Evolutionary conservation across 305 asterid genomes (phyloP), one percentile per base, ranked within the genome.

Genomic region (Solanum chacoense): DNA sequence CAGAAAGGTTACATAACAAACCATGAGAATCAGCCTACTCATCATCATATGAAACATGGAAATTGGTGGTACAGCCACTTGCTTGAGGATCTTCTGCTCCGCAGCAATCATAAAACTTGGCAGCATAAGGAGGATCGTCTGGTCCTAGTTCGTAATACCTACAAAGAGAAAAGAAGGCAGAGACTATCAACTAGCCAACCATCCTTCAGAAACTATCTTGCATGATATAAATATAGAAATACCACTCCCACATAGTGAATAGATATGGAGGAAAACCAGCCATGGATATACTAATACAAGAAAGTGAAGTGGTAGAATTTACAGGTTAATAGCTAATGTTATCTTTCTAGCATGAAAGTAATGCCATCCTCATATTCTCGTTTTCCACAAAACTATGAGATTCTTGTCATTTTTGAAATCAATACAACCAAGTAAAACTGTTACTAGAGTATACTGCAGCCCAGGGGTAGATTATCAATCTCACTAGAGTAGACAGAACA

Each of bases 71-170:
- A 92, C 99, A 97, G 40, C 99, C 98, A 74, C 95, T 92, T 88
- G 98, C 98, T 5, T 88, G 91, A 10, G 90, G 89, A 72, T 97
- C 93, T 93, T 97, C 99, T 7, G 98, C 99, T 89, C 98, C 98
- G 85, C 98, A 95, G 87, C 99, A 97, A 83, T 97, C 98, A 45
- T 94, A 96, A 89, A 97, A 97, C 93, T 95, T 96, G 93, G 98
- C 99, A 79, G 98, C 98, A 84, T 97, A 96, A 10, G 98, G 98
- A 37, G 98, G 98, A 91, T 97, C 98, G 8, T 94, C 91, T 0
- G 95, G 95, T 88, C 96, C 94, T 93, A 97, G 88, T 91, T 96
- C 98, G 26, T 95, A 96, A 92, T 97, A 96, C 95, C 98, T 97
- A 29, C 90, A 71, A 9, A 5, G 32, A 8, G 42, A 65, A 83